Conservation (phyloP, 768 basidiomycete species). For the Boletus eberwhitei region DNA sequence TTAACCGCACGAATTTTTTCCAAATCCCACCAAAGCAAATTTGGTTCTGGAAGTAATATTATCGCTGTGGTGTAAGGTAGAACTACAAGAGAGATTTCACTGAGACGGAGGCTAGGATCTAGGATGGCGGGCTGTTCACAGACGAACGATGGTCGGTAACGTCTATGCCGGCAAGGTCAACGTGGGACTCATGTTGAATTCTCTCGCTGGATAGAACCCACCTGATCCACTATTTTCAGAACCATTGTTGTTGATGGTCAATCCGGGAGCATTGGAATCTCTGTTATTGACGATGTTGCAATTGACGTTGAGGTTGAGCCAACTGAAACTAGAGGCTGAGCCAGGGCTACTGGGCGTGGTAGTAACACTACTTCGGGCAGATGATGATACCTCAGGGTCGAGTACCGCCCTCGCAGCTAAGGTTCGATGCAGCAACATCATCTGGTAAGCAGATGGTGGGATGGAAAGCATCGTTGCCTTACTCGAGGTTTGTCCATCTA, state of each 20-base stretch:
- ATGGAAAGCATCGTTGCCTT: background rate
- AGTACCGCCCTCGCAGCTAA: background rate
- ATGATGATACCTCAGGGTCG: background rate
- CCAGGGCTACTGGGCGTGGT: conserved; percentile 1
- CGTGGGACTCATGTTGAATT: background rate
- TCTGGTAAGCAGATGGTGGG: background rate
- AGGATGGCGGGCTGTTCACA: background rate
- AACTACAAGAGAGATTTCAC: background rate
- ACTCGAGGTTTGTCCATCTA: background rate
- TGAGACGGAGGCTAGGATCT: background rate
- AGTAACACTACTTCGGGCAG: background rate
- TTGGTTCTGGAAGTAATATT: background rate
- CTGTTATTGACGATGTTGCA: background rate
- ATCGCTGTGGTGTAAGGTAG: background rate
- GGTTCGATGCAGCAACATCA: background rate
- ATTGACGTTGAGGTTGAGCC: background rate
- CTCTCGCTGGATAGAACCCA: background rate
- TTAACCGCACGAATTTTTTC: background rate
- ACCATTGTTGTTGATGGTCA: background rate
- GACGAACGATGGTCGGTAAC: background rate
- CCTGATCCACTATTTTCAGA: conserved; percentile 1
- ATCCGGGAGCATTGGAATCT: background rate
- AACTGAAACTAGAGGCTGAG: background rate
- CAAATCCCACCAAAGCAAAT: no score
- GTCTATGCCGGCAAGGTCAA: background rate